phyloP scores from a whole-genome alignment of 371 early-diverging fungal species.

The Amoeboaphelidium protococcarum region DNA sequence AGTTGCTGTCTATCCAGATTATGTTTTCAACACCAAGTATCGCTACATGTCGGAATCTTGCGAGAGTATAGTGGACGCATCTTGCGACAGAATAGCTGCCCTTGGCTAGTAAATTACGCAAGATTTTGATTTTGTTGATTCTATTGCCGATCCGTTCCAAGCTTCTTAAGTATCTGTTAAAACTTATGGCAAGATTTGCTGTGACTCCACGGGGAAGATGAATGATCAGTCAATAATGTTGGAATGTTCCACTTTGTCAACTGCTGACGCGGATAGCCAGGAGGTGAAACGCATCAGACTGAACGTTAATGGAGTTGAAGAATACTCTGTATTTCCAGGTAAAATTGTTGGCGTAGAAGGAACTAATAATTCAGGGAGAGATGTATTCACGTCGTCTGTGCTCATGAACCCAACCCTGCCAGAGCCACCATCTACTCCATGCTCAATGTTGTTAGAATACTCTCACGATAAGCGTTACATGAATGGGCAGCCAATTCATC shows the following conservation, averaged over 20 bases:
- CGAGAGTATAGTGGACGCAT: too few relatives aligned
- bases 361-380: not conserved
- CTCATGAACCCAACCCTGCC: not conserved
- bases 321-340: not conserved
- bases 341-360: not conserved
- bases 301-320: not conserved
- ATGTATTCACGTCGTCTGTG: not conserved
- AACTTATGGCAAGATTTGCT: not conserved
- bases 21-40: too few relatives aligned
- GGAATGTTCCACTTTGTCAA: not conserved
- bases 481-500: not conserved
- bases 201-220: not conserved
- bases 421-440: not conserved
- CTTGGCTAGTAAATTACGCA: not conserved
- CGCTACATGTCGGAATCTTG: too few relatives aligned
- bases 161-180: not conserved
- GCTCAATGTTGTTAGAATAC: not conserved
- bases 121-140: not conserved
- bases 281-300: not conserved
- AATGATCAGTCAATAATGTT: not conserved
- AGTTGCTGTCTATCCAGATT: too few relatives aligned
- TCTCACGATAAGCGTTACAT: not conserved
- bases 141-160: not conserved
- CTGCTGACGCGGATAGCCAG: too few relatives aligned
- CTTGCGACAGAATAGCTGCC: too few relatives aligned